Evolutionary conservation across 2,329 filamentous ascomycete genomes (phyloP), one percentile per base, ranked within the genome.

Genomic region (Incumbomyces delicatus): DNA sequence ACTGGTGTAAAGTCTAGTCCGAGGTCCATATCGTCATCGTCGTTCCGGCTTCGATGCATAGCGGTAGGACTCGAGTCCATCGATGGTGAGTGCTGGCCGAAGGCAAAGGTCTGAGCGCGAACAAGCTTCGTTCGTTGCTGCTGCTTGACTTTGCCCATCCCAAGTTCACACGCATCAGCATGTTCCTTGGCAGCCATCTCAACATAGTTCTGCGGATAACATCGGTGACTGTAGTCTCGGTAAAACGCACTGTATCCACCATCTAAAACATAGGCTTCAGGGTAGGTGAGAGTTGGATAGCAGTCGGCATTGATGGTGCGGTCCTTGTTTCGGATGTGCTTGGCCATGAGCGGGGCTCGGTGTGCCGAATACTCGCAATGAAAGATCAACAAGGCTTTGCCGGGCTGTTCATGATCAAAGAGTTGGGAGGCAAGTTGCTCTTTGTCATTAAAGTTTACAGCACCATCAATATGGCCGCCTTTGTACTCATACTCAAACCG

Each of bases 291-390:
- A 50, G 75, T 77, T 14, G 92, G 92, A 61, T 96, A 98, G 55
- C 77, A 76, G 64, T 92, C 87, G 45, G 81, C 80, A 65, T 98
- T 98, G 61, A 81, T 74, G 32, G 81, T 80, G 50, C 92, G 87
- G 66, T 98, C 92, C 62, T 87, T 81, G 50, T 87, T 83, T 55
- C 92, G 89, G 51, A 98, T 80, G 65, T 88, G 87, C 59, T 92
- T 88, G 41, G 92, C 92, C 85, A 96, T 96, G 53, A 95, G 82
- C 39, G 92, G 92, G 38, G 92, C 92, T 52, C 92, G 86, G 64
- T 96, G 90, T 33, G 87, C 90, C 30, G 92, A 96, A 68, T 96
- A 98, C 69, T 98, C 92, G 77, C 92, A 98, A 70, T 98, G 92
- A 59, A 98, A 87, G 56, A 98, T 81, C 52, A 98, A 68, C 10